Percentiles rank a stretch among this genome's conserved stretches.
These are phyloP conservation scores for Allantophomopsis lycopodina DNA, from an alignment of 2,329 filamentous ascomycete species.

Conservation along the genomic window DNA sequence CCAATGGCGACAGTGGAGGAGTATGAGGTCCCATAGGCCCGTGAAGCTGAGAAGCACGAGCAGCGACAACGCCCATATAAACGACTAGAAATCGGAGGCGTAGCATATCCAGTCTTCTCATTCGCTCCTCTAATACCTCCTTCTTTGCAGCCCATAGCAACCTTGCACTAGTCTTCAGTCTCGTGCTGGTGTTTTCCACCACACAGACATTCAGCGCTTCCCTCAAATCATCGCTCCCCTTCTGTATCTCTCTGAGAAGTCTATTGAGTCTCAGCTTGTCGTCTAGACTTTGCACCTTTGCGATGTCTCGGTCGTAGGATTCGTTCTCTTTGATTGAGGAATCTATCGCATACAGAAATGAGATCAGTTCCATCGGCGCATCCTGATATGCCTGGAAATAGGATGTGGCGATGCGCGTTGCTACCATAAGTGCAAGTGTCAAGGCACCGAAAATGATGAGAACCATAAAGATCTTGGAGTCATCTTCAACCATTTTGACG, in stretches of 20 bases:
- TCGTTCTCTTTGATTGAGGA: conserved; percentile 48
- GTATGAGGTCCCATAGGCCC: background rate
- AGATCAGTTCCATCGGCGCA: conserved; percentile 41
- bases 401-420: conserved; percentile 34
- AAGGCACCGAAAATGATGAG: conserved; percentile 44
- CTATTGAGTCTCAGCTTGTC: conserved; percentile 46
- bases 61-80: conserved; percentile 45
- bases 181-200: conserved; percentile 27
- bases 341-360: conserved; percentile 45
- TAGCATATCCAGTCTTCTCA: conserved; percentile 44
- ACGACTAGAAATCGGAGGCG: conserved; percentile 52
- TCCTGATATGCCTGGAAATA: conserved; percentile 41
- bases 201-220: conserved; percentile 42
- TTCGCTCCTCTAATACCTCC: conserved; percentile 37
- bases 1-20: conserved; percentile 2
- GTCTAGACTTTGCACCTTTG: conserved; percentile 41
- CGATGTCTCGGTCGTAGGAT: conserved; percentile 45
- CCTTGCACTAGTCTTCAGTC: conserved; percentile 32
- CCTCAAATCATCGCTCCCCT: conserved; percentile 43
- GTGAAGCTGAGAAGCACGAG: conserved; percentile 12
- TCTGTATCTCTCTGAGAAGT: conserved; percentile 48
- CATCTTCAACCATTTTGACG: conserved; percentile 30
- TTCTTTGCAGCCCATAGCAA: conserved; percentile 44
- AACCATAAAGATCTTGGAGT: conserved; percentile 22
- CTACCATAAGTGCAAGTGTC: conserved; percentile 37